These are phyloP conservation scores for Ashbya aceris DNA, from an alignment of 1,139 yeast genomes.

Conservation along the genomic window DNA sequence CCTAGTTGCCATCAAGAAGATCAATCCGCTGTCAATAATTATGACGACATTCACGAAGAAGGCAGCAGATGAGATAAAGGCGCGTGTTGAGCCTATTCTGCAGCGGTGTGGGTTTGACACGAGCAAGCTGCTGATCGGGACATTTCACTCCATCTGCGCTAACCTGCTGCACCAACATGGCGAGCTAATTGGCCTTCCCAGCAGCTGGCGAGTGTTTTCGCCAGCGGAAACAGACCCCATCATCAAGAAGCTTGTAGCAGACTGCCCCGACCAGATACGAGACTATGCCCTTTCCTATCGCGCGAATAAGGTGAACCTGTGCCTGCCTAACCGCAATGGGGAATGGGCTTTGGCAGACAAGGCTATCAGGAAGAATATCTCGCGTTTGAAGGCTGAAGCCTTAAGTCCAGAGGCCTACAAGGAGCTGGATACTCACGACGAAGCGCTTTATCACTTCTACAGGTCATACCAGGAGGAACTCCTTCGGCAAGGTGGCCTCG, in stretches of 20 bases:
- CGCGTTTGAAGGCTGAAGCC: conserved; percentile 45
- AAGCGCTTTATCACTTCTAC: conserved; percentile 36
- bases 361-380: conserved; percentile 38
- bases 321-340: conserved; percentile 21
- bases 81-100: conserved; percentile 42
- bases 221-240: conserved; percentile 52
- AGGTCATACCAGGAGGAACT: conserved; percentile 44
- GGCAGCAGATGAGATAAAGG: conserved; percentile 78
- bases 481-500: conserved; percentile 37
- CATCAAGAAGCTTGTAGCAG: conserved; percentile 37
- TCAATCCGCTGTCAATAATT: conserved; percentile 53
- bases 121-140: conserved; percentile 56
- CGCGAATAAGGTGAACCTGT: conserved; percentile 23
- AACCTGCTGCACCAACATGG: conserved; percentile 54
- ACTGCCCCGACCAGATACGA: conserved; percentile 30
- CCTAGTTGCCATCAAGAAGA: conserved; percentile 41
- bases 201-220: conserved; percentile 51
- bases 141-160: conserved; percentile 76
- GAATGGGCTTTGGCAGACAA: conserved; percentile 29
- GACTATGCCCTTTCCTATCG: conserved; percentile 22
- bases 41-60: conserved; percentile 88
- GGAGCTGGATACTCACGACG: conserved; percentile 22
- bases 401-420: conserved; percentile 34
- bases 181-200: conserved; percentile 36
- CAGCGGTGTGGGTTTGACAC: conserved; percentile 33